A percentile compares a stretch with the other conserved stretches of the same genome.
Conservation (phyloP, 1,284 basidiomycete species). For the Trichosporon coremiiforme region DNA sequence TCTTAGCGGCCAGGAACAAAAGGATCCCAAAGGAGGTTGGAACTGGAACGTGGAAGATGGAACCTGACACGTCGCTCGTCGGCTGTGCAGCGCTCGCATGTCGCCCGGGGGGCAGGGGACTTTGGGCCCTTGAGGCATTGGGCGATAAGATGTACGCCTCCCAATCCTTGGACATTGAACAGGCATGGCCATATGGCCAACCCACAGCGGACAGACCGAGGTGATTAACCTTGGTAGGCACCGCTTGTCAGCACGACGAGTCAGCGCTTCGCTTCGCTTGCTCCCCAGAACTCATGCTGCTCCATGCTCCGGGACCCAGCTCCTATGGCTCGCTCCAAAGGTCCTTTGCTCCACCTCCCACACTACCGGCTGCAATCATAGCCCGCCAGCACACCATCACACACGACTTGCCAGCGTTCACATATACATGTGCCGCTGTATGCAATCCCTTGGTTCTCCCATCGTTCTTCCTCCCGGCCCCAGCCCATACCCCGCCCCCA, state of each 20-base stretch:
- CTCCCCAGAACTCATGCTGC: too few species aligned
- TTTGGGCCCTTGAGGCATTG: too few species aligned
- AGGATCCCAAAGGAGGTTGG: background rate
- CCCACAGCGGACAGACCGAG: background rate
- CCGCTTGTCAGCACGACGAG: background rate
- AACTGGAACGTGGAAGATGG: background rate
- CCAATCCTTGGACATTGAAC: too few species aligned
- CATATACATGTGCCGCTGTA: background rate
- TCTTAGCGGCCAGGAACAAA: background rate
- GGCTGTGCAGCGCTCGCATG: background rate
- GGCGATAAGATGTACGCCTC: too few species aligned
- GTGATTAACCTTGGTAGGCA: background rate
- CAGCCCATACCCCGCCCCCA: background rate
- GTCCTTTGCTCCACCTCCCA: too few species aligned
- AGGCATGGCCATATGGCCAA: too few species aligned
- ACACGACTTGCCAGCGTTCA: background rate
- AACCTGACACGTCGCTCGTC: constrained; percentile 3
- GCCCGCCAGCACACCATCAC: background rate
- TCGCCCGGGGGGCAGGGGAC: too few species aligned
- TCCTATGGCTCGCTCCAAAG: too few species aligned
- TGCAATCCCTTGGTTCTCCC: background rate
- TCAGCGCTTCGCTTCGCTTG: background rate
- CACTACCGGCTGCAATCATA: background rate
- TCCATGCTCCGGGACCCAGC: too few species aligned
- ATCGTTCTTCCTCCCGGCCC: background rate